Evolutionary conservation across 2,329 filamentous ascomycete species (phyloP).

Genomic region (Grosmannia serpens): DNA sequence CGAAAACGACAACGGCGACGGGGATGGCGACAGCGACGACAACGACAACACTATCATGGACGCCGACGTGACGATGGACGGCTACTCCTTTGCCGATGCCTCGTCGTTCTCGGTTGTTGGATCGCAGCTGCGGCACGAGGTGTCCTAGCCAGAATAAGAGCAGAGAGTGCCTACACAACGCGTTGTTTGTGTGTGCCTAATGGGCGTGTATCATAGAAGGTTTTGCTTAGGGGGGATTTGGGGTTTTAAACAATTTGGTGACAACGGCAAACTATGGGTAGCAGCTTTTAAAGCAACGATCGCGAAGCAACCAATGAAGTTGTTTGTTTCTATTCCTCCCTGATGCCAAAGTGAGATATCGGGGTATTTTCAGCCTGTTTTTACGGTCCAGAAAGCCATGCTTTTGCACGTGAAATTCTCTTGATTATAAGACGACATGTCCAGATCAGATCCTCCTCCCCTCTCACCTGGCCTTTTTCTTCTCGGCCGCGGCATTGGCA

Average conservation of each 20-base stretch:
- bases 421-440: too few relatives aligned
- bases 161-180: not conserved
- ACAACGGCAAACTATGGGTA: not conserved
- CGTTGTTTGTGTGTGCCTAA: not conserved
- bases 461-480: not conserved
- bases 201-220: not conserved
- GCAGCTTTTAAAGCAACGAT: not conserved
- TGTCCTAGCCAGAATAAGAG: not conserved
- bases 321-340: not conserved
- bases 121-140: slow-evolving; percentile 9
- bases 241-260: not conserved
- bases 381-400: not conserved
- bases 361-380: not conserved
- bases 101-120: slow-evolving; percentile 8
- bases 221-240: not conserved
- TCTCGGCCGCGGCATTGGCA: slow-evolving; percentile 19
- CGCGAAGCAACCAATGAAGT: not conserved
- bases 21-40: slow-evolving; percentile 6
- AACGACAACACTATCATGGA: slow-evolving; percentile 7
- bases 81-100: slow-evolving; percentile 10
- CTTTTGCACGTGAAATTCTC: too few relatives aligned
- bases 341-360: not conserved
- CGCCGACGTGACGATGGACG: slow-evolving; percentile 9
- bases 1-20: not conserved
- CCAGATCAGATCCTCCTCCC: too few relatives aligned